Evolutionary conservation across 2,329 filamentous ascomycete genomes (phyloP).

Genomic region (Rhinocladiella mackenziei): DNA sequence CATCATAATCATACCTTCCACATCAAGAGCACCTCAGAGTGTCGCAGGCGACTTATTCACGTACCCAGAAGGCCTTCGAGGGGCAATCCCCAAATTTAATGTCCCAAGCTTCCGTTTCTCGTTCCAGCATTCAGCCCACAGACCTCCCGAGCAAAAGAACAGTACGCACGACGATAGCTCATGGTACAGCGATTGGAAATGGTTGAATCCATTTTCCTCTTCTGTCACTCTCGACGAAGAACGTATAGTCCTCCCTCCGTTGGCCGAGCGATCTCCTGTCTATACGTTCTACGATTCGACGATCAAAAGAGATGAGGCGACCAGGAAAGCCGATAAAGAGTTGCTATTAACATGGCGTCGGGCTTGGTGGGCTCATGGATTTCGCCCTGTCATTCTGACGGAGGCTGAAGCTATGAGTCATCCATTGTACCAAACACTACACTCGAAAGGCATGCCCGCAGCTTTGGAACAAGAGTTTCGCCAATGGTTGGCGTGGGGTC

Average conservation of each 20-base stretch:
- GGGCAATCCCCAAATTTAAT: slow-evolving; percentile 46
- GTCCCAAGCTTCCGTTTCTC: slow-evolving; percentile 52
- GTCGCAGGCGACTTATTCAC: slow-evolving; percentile 26
- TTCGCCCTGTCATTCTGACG: slow-evolving; percentile 76
- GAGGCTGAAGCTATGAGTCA: slow-evolving; percentile 78
- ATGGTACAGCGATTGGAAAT: slow-evolving; percentile 88
- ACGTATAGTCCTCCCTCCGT: slow-evolving; percentile 74
- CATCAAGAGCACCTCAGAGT: slow-evolving; percentile 36
- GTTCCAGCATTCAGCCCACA: slow-evolving; percentile 66
- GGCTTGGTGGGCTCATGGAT: slow-evolving; percentile 94
- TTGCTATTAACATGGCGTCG: slow-evolving; percentile 82
- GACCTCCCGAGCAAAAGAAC: slow-evolving; percentile 69
- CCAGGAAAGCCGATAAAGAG: slow-evolving; percentile 69
- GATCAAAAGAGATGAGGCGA: slow-evolving; percentile 57
- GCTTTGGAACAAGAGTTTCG: slow-evolving; percentile 66
- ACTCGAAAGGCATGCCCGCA: slow-evolving; percentile 57
- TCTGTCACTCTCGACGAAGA: slow-evolving; percentile 75
- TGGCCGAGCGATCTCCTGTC: slow-evolving; percentile 65
- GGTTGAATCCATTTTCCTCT: slow-evolving; percentile 85
- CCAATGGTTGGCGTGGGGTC: slow-evolving; percentile 88
- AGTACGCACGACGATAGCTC: slow-evolving; percentile 72
- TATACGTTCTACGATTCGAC: slow-evolving; percentile 88
- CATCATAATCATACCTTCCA: slow-evolving; percentile 44
- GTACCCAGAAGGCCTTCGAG: slow-evolving; percentile 26
- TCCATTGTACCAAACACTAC: slow-evolving; percentile 68